These are phyloP conservation scores for Urochloa ruziziensis DNA, from an alignment of 176 grass and related monocot genomes.

Conservation along the genomic window DNA sequence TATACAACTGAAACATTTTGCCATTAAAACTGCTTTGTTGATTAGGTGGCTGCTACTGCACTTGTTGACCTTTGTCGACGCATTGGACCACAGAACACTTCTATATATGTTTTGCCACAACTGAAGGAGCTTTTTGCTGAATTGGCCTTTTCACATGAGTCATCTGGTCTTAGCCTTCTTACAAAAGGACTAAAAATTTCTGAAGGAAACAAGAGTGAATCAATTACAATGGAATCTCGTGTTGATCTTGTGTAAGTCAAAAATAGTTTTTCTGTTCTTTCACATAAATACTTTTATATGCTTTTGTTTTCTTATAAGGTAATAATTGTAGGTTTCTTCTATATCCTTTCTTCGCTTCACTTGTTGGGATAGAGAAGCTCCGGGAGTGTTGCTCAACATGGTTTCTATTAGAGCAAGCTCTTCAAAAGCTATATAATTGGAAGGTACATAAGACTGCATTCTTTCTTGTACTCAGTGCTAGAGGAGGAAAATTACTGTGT, in stretches of 20 bases:
- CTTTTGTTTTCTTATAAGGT: constrained; percentile 17
- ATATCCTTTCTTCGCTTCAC: constrained; percentile 86
- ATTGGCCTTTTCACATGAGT: constrained; percentile 64
- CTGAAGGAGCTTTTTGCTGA: constrained; percentile 85
- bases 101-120: constrained; percentile 63
- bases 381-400: constrained; percentile 76
- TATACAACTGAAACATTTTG: background rate
- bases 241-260: constrained; percentile 77
- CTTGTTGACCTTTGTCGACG: constrained; percentile 72
- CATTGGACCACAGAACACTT: constrained; percentile 71
- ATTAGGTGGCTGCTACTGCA: constrained; percentile 69
- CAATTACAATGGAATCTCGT: constrained; percentile 66
- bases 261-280: background rate
- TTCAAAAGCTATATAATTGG: constrained; percentile 80
- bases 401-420: constrained; percentile 95
- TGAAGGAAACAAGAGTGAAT: constrained; percentile 42
- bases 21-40: constrained; percentile 32
- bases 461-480: too few species aligned
- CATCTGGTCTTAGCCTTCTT: constrained; percentile 38
- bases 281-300: constrained; percentile 9
- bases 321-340: constrained; percentile 56
- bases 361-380: constrained; percentile 88
- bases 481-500: too few species aligned
- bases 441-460: constrained; percentile 54
- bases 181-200: constrained; percentile 47